Evolutionary conservation across 257 asterid species (phyloP).

Genomic region (Solanum appendiculatum): DNA sequence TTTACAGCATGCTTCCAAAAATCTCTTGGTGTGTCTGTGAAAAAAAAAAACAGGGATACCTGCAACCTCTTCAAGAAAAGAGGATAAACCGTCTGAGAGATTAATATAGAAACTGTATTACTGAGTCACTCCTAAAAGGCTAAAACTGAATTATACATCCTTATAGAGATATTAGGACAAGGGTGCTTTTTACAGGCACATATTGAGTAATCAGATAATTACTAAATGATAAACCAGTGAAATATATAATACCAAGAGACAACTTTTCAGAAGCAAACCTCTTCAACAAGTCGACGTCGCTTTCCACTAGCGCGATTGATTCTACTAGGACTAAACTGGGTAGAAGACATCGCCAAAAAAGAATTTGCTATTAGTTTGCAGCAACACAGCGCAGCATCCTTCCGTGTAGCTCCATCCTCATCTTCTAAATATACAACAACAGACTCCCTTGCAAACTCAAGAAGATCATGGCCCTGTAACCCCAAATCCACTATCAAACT

Average conservation of each 20-base stretch:
- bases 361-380: conserved; percentile 87
- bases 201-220: neutral
- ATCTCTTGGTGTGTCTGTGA: neutral
- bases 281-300: conserved; percentile 92
- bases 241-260: neutral
- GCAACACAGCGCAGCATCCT: conserved; percentile 98
- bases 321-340: conserved; percentile 70
- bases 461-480: conserved; percentile 92
- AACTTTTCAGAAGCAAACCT: conserved; percentile 39
- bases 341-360: conserved; percentile 40
- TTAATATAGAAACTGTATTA: neutral
- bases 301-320: conserved; percentile 80
- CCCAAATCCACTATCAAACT: conserved; percentile 1
- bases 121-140: neutral
- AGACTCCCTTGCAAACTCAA: conserved; percentile 86
- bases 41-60: neutral
- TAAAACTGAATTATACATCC: neutral
- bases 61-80: neutral
- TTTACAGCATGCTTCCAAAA: neutral
- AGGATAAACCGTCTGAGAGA: neutral
- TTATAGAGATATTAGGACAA: conserved; percentile 18
- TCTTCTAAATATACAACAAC: conserved; percentile 88
- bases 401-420: conserved; percentile 90
- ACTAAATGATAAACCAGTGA: neutral
- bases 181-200: neutral